phyloP scores from a whole-genome alignment of 345 rosid species.

The Luvunga scandens region DNA sequence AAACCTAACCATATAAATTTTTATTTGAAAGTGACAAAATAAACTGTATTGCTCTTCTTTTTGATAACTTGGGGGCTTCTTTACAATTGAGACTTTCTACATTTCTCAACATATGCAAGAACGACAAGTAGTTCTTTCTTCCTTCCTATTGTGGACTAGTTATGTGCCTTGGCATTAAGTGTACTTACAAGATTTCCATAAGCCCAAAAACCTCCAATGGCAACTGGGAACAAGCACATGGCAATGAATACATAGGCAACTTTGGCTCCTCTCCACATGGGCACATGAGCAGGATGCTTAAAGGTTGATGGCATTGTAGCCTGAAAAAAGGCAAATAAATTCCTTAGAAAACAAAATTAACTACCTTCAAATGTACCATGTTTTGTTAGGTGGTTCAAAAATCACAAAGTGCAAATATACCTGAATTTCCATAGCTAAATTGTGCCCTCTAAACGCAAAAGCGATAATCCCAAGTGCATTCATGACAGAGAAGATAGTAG shows the following conservation, averaged over 20 bases:
- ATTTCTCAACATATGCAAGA: background rate
- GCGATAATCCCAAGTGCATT: constrained; percentile 96
- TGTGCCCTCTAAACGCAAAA: constrained; percentile 93
- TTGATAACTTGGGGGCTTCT: background rate
- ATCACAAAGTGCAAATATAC: constrained; percentile 24
- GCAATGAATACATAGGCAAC: constrained; percentile 89
- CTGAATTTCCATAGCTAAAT: constrained; percentile 90
- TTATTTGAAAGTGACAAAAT: no score
- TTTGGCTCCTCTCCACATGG: constrained; percentile 99
- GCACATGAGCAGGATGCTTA: constrained; percentile 97
- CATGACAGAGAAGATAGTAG: constrained; percentile 63
- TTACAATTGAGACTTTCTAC: background rate
- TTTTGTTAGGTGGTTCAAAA: background rate
- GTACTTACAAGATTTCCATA: constrained; percentile 87
- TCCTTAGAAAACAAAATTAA: background rate
- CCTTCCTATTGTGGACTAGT: background rate
- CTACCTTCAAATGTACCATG: background rate
- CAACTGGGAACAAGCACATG: constrained; percentile 78
- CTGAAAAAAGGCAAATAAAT: constrained; percentile 30
- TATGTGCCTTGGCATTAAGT: background rate
- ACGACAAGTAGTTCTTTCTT: background rate
- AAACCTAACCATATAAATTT: background rate
- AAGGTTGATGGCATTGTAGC: constrained; percentile 98
- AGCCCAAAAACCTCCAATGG: constrained; percentile 97
- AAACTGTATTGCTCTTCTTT: background rate